A percentile compares a stretch with the other conserved stretches of the same genome.
These are phyloP conservation scores for Sporobolus alterniflorus DNA, from an alignment of 202 grass and related monocot genomes.

Conservation along the genomic window DNA sequence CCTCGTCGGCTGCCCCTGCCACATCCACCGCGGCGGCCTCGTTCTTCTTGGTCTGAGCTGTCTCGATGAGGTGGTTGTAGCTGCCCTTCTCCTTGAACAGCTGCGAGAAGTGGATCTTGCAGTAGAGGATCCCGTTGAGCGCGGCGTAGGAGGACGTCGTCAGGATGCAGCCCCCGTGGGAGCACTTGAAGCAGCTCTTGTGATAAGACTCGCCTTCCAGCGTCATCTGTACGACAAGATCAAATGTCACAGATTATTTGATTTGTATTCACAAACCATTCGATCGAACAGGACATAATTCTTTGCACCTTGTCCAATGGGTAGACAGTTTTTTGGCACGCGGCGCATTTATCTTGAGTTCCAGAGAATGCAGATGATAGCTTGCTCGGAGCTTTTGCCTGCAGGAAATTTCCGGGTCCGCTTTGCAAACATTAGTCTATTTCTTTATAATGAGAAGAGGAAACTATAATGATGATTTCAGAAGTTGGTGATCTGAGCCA, in stretches of 20 bases:
- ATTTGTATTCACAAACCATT: not conserved
- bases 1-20: constrained; percentile 21
- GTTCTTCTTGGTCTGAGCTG: constrained; percentile 54
- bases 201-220: constrained; percentile 92
- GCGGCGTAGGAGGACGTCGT: constrained; percentile 90
- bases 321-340: constrained; percentile 90
- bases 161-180: constrained; percentile 83
- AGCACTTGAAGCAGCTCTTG: constrained; percentile 93
- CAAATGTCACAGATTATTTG: not conserved
- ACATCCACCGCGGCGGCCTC: constrained; percentile 32
- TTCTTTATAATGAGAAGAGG: not conserved
- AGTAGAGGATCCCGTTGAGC: constrained; percentile 89
- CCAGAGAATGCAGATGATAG: constrained; percentile 76
- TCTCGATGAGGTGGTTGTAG: constrained; percentile 93
- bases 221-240: constrained; percentile 45
- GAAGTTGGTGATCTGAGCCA: not conserved
- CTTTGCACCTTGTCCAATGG: constrained; percentile 82
- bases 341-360: constrained; percentile 86
- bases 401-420: not conserved
- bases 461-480: not conserved
- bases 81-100: constrained; percentile 98
- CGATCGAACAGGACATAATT: not conserved
- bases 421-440: not conserved
- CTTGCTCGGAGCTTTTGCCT: constrained; percentile 87
- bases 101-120: constrained; percentile 93